These are phyloP conservation scores for Talaromyces marneffei DNA, from an alignment of 2,329 filamentous ascomycete species.

Conservation along the genomic window DNA sequence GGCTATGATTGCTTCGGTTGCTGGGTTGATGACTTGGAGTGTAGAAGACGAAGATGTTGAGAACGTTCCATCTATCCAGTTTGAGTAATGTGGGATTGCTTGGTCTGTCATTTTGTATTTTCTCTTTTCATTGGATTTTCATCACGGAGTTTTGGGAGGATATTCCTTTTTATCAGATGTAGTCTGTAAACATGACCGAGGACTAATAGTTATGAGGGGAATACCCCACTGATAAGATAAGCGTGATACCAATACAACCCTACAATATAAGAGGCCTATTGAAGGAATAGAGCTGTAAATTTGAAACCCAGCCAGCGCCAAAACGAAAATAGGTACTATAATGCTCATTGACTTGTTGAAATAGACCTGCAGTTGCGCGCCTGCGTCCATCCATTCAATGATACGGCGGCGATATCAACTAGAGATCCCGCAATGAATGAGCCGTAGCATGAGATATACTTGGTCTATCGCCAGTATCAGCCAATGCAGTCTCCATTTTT, in stretches of 20 bases:
- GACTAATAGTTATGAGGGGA: neutral
- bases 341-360: neutral
- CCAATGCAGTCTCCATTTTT: neutral
- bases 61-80: slow-evolving; percentile 28
- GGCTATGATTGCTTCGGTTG: slow-evolving; percentile 25
- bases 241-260: neutral
- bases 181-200: neutral
- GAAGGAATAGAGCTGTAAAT: neutral
- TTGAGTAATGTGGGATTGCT: slow-evolving; percentile 23
- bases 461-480: neutral
- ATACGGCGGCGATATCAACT: neutral
- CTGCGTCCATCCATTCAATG: neutral
- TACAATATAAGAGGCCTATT: too few relatives aligned
- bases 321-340: neutral
- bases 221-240: slow-evolving; percentile 5
- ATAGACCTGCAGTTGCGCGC: neutral
- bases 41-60: slow-evolving; percentile 14
- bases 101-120: neutral
- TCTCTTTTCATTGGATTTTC: neutral
- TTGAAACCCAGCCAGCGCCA: neutral
- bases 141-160: too few relatives aligned
- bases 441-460: neutral
- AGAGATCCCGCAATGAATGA: too few relatives aligned
- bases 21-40: slow-evolving; percentile 27
- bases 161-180: too few relatives aligned